Evolutionary conservation across 2,329 filamentous ascomycete species (phyloP).

Genomic region (Graphiopsis chlorocephala): DNA sequence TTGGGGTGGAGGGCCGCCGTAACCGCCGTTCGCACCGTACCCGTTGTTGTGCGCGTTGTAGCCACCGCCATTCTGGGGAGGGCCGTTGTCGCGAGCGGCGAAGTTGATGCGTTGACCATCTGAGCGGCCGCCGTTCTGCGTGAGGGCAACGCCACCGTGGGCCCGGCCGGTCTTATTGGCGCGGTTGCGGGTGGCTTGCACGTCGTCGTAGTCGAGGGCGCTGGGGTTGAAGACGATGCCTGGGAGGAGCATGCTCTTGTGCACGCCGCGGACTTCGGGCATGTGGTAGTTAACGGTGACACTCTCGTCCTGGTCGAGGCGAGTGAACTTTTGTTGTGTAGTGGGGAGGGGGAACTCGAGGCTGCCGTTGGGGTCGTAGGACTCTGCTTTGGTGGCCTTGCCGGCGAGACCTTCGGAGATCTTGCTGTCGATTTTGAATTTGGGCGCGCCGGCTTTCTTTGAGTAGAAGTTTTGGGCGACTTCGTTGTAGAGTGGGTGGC

Average conservation of each 20-base stretch:
- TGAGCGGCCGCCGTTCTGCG: constrained; percentile 43
- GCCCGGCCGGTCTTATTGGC: constrained; percentile 64
- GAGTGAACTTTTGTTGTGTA: constrained; percentile 61
- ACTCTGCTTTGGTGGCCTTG: constrained; percentile 74
- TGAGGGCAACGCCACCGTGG: constrained; percentile 66
- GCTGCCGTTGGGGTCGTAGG: constrained; percentile 79
- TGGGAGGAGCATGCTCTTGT: constrained; percentile 92
- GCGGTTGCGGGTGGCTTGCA: constrained; percentile 68
- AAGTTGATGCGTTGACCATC: constrained; percentile 56
- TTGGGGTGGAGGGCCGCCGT: constrained; percentile 18
- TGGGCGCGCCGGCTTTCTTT: constrained; percentile 68
- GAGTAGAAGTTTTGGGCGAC: constrained; percentile 85
- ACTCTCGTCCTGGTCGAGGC: constrained; percentile 80
- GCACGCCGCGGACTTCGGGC: constrained; percentile 66
- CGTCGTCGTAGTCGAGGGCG: constrained; percentile 71
- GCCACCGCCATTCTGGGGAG: constrained; percentile 27
- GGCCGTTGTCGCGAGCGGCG: constrained; percentile 32
- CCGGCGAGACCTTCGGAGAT: constrained; percentile 77
- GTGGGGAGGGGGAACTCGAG: constrained; percentile 74
- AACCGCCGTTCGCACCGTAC: constrained; percentile 25
- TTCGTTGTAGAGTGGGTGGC: constrained; percentile 81
- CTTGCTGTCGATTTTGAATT: constrained; percentile 70
- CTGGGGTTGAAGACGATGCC: constrained; percentile 72
- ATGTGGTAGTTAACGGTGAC: constrained; percentile 87
- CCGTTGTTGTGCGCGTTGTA: constrained; percentile 25